Evolutionary conservation across 768 basidiomycete genomes (phyloP), one percentile per base, ranked within the genome.

Genomic region (Boletus reticulatus): DNA sequence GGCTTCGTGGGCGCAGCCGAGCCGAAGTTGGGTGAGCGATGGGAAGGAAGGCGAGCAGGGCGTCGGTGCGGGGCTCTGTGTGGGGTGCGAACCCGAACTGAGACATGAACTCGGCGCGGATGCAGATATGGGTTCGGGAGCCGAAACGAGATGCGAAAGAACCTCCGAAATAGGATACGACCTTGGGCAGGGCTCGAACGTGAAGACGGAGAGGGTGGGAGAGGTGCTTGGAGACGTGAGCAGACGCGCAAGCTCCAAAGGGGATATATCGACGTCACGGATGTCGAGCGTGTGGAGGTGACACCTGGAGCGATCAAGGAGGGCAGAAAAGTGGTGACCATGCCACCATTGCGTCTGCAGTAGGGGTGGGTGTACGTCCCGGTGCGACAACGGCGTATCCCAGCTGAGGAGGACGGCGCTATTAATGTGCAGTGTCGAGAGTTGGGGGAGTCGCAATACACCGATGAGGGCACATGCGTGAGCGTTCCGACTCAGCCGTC

Each of bases 101-200:
- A 50, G 27, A 17, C 39, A 36, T 2, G 48, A 34, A 29, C 54
- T 52, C 20, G 43, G 24, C 19, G 36, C 6, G 22, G 24, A 4
- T 12, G 31, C 42, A 10, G 51, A 31, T 12, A 6, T 36, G 12
- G 37, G 41, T 11, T 3, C 10, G 7, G 61, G 43, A 1, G 32
- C 8, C 36, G 38, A 16, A 13, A 56, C 14, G 24, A 66, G 37
- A 49, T 57, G 61, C 1, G 50, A 22, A n/a, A 66, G 65, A 39
- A 66, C 59, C 0, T 64, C 52, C 22, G 52, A 61, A 43, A 61
- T 49, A 0, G 62, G 59, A 20, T 46, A 67, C 7, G 41, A 24
- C 41, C 64, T 61, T 16, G 57, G 62, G 57, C 54, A 64, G 4
- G 64, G 64, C n/a, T 66, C 64, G 31, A 66, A 64, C 31, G 65